Percentiles rank a stretch among this genome's conserved stretches.
These are phyloP conservation scores for Pseudonitzschia multistriata DNA, from an alignment of 108 stramenopile genomes.

Conservation along the genomic window DNA sequence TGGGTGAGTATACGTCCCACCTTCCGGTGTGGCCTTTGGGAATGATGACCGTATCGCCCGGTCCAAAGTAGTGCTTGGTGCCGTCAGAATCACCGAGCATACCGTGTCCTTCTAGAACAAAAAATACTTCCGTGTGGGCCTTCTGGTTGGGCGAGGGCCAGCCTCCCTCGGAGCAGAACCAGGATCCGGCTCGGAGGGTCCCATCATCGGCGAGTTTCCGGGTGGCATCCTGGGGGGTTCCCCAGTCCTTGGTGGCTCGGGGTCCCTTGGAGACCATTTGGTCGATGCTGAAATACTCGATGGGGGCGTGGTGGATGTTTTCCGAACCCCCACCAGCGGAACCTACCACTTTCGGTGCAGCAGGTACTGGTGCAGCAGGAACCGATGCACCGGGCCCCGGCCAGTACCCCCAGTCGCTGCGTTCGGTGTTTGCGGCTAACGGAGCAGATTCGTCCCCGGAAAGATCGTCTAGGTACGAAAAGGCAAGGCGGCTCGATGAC, in stretches of 20 bases:
- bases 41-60: constrained; percentile 72
- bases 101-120: constrained; percentile 60
- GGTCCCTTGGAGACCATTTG: constrained; percentile 56
- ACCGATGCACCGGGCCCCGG: not conserved
- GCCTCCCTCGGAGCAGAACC: constrained; percentile 67
- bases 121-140: constrained; percentile 62
- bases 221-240: constrained; percentile 53
- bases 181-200: constrained; percentile 42
- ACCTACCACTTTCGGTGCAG: not conserved
- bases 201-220: constrained; percentile 36
- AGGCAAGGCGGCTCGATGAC: not conserved
- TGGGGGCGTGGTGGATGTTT: constrained; percentile 5
- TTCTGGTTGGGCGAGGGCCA: constrained; percentile 56
- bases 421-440: not conserved
- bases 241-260: constrained; percentile 48
- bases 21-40: constrained; percentile 68
- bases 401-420: not conserved
- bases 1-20: constrained; percentile 61
- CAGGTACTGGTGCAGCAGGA: not conserved
- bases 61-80: constrained; percentile 54
- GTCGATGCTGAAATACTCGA: constrained; percentile 45
- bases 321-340: not conserved
- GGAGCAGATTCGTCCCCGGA: not conserved
- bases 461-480: not conserved
- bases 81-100: constrained; percentile 60